These are phyloP conservation scores for Diaporthe sp. DNA, from an alignment of 2,329 filamentous ascomycete genomes.

Conservation along the genomic window DNA sequence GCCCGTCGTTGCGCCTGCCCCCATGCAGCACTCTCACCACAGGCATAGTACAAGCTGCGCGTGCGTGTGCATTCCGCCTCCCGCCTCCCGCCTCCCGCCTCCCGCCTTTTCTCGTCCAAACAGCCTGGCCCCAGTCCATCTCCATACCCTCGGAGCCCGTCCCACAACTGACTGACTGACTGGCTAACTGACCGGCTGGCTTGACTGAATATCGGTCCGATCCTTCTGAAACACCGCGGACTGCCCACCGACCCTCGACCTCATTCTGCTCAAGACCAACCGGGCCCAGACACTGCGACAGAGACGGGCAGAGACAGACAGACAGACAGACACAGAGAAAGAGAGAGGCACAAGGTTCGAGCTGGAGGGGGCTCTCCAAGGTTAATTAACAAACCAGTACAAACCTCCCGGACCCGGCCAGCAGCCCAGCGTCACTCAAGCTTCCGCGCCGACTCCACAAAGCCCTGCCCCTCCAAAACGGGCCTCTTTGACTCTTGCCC, in stretches of 20 bases:
- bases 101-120: slow-evolving; percentile 1
- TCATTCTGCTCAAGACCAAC: background rate
- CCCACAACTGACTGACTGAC: background rate
- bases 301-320: too few relatives aligned
- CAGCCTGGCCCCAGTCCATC: background rate
- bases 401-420: slow-evolving; percentile 14
- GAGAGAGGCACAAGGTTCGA: background rate
- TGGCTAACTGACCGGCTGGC: background rate
- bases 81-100: background rate
- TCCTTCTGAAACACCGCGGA: background rate
- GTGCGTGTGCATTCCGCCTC: background rate
- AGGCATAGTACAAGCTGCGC: background rate
- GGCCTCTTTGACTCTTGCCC: slow-evolving; percentile 3
- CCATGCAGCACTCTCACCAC: background rate
- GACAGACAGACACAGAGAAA: too few relatives aligned
- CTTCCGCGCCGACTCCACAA: slow-evolving; percentile 21
- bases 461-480: slow-evolving; percentile 22
- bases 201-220: slow-evolving; percentile 14
- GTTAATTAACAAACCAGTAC: background rate
- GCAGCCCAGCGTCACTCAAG: slow-evolving; percentile 8
- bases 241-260: background rate
- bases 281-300: background rate
- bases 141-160: background rate
- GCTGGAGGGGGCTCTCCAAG: background rate
- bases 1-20: background rate